Base-by-base conservation (phyloP, 2,329 filamentous ascomycete genomes). In the Fusarium sp. region DNA sequence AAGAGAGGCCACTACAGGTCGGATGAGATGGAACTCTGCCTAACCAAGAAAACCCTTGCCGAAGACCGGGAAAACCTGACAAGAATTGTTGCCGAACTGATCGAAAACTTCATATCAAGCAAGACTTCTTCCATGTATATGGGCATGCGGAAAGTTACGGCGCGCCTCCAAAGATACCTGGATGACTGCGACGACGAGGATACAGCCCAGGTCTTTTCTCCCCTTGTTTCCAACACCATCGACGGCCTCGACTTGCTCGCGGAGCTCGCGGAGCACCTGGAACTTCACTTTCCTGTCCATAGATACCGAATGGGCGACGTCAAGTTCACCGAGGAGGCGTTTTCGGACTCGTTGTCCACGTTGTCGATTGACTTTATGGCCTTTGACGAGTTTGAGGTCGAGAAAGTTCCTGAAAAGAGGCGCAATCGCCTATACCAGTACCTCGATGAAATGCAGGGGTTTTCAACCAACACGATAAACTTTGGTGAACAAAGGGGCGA, bases 71-170 rank as follows among this genome's bases (percentile, higher is more conserved):
- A 59, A 9, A 59, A 74, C 15, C 43, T 65, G 35, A 30, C 58
- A 9, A 70, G 65, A 14, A 65, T 69, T 15, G 65, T 74, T 33
- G 70, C 67, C 11, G 71, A 75, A n/a, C 50, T 77, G 22, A 76
- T 76, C 15, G 72, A 77, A 60, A 76, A 77, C 40, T 77, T 77
- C 66, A 73, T 77, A 14, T 71, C 73, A 32, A 62, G 63, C 20
- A 17, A 38, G 20, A 17, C 35, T 12, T 62, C 66, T 3, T 59
- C 43, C 2, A 54, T 73, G 62, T 74, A 67, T 35, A 65, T 71
- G 7, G 73, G 75, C 6, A 70, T 76, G 43, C 69, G 73, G 6
- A 77, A 73, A 45, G 62, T 70, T 10, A 75, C 75, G n/a, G 66
- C 59, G 17, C 64, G 63, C 15, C 57, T 77, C 17, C 72, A 73